Percentiles rank a stretch among this genome's conserved stretches.
Conservation (phyloP, 2,329 filamentous ascomycete genomes). For the Teratosphaeria nubilosa region DNA sequence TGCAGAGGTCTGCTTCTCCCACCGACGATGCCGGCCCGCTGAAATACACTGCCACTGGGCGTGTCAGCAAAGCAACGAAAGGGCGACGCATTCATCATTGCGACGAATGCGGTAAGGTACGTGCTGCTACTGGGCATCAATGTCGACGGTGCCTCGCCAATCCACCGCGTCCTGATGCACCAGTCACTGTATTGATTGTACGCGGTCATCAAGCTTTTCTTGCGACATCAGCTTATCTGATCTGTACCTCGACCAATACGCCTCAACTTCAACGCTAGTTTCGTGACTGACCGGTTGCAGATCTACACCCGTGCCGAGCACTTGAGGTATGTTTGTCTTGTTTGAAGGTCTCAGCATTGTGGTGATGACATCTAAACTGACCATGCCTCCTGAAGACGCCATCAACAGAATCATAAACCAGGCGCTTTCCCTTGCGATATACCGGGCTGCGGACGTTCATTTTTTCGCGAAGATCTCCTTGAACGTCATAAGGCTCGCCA, state of each 20-base stretch:
- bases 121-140: not conserved
- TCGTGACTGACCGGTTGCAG: slow-evolving; percentile 25
- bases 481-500: slow-evolving; percentile 36
- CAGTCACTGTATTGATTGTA: not conserved
- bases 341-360: not conserved
- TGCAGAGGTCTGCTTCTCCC: slow-evolving; percentile 13
- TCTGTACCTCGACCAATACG: not conserved
- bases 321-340: slow-evolving; percentile 25
- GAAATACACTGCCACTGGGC: slow-evolving; percentile 36
- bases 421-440: slow-evolving; percentile 32
- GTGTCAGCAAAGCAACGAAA: slow-evolving; percentile 40
- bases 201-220: not conserved
- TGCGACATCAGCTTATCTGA: not conserved
- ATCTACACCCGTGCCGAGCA: slow-evolving; percentile 40
- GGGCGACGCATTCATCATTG: slow-evolving; percentile 36
- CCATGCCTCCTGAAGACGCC: slow-evolving; percentile 25
- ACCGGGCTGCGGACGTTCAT: slow-evolving; percentile 32
- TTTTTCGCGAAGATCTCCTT: slow-evolving; percentile 36
- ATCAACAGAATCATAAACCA: slow-evolving; percentile 38
- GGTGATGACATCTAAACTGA: not conserved
- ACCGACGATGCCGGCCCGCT: slow-evolving; percentile 17
- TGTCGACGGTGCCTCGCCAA: not conserved
- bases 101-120: slow-evolving; percentile 37
- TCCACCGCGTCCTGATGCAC: not conserved
- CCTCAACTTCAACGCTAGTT: too few species aligned